Percentiles rank a stretch among this genome's conserved stretches.
Evolutionary conservation across 805 yeast genomes (phyloP).

Genomic region (Candida xiaguanensis): DNA sequence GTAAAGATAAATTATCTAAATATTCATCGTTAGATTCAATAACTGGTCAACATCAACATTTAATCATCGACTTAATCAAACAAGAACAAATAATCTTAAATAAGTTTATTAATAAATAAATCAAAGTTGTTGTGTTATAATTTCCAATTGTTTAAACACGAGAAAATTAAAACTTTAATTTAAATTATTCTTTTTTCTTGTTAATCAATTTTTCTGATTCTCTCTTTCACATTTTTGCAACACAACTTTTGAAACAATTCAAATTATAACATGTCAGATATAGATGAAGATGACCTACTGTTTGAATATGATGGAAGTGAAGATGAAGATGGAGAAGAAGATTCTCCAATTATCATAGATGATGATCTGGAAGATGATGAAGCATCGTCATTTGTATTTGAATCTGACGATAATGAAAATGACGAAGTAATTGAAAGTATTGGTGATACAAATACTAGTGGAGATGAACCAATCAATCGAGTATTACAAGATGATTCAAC

Average conservation of each 20-base stretch:
- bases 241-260: not conserved
- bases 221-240: not conserved
- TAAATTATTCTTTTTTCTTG: not conserved
- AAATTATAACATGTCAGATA: slow-evolving; percentile 4
- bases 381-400: slow-evolving; percentile 6
- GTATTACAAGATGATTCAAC: slow-evolving; percentile 4
- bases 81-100: slow-evolving; percentile 26
- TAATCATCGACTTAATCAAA: slow-evolving; percentile 12
- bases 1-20: slow-evolving; percentile 18
- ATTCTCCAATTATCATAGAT: slow-evolving; percentile 4
- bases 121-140: not conserved
- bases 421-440: not conserved
- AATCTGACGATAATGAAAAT: slow-evolving; percentile 11
- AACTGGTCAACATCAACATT: not conserved
- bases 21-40: slow-evolving; percentile 11
- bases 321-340: slow-evolving; percentile 5
- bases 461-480: no score
- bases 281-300: slow-evolving; percentile 10
- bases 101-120: slow-evolving; percentile 9
- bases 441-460: not conserved
- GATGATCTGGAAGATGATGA: slow-evolving; percentile 17
- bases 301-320: slow-evolving; percentile 24
- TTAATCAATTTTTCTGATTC: not conserved
- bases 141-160: not conserved
- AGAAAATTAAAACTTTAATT: not conserved